Conservation (phyloP, 2,329 filamentous ascomycete genomes). For the Verticillium klebahnii region DNA sequence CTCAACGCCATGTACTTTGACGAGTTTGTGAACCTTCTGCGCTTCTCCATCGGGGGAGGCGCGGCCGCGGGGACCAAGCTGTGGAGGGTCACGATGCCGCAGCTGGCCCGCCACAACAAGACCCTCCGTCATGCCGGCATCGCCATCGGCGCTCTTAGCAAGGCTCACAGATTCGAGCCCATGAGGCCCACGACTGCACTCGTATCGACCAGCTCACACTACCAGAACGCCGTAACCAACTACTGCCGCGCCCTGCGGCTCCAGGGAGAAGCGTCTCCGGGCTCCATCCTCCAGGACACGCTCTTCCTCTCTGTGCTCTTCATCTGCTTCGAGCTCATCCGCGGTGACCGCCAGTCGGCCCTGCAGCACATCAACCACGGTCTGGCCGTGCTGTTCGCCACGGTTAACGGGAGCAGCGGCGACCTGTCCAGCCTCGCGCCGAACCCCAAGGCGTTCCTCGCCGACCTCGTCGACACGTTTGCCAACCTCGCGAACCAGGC, state of each 20-base stretch:
- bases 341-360: conserved; percentile 33
- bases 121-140: conserved; percentile 33
- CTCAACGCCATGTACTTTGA: conserved; percentile 11
- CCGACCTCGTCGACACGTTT: conserved; percentile 10
- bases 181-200: background rate
- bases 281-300: conserved; percentile 31
- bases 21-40: conserved; percentile 10
- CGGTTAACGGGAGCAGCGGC: conserved; percentile 1
- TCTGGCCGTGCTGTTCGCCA: conserved; percentile 17
- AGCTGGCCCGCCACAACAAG: conserved; percentile 8
- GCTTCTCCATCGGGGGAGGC: conserved; percentile 7
- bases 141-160: conserved; percentile 33
- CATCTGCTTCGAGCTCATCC: conserved; percentile 35
- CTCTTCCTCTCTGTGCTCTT: conserved; percentile 34
- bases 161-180: conserved; percentile 14
- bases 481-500: conserved; percentile 9
- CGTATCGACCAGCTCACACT: conserved; percentile 12
- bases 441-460: conserved; percentile 7
- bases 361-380: conserved; percentile 35
- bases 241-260: conserved; percentile 36
- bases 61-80: conserved; percentile 14
- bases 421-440: conserved; percentile 10
- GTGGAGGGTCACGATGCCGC: conserved; percentile 30
- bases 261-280: conserved; percentile 30
- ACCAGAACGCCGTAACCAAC: conserved; percentile 33